Conservation (phyloP, 176 grass and related monocot species). For the Oryza nivara region DNA sequence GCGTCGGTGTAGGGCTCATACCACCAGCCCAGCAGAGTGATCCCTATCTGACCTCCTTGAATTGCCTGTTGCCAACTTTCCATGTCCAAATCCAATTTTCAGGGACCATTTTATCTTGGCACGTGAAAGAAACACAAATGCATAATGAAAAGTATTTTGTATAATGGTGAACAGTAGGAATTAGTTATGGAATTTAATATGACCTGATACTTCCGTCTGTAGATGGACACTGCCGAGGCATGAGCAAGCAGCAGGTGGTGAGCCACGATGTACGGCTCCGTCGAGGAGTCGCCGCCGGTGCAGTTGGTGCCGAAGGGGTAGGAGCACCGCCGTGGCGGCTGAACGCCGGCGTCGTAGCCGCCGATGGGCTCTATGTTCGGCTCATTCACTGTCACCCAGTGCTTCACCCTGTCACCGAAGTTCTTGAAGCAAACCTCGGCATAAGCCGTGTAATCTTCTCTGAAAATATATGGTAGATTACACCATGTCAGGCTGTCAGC, state of each 20-base stretch:
- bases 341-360: constrained; percentile 28
- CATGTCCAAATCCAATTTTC: neutral
- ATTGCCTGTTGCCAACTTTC: constrained; percentile 10
- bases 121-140: neutral
- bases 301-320: constrained; percentile 59
- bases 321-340: constrained; percentile 73
- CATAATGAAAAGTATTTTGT: neutral
- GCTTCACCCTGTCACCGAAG: constrained; percentile 75
- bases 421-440: constrained; percentile 69
- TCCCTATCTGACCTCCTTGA: constrained; percentile 72
- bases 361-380: constrained; percentile 68
- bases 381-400: constrained; percentile 77
- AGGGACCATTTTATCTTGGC: neutral
- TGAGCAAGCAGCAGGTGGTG: constrained; percentile 60
- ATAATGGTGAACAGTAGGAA: neutral
- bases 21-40: constrained; percentile 72
- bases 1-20: constrained; percentile 51
- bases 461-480: constrained; percentile 27
- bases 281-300: constrained; percentile 61
- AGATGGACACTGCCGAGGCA: constrained; percentile 54
- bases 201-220: constrained; percentile 59
- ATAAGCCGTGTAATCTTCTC: constrained; percentile 73
- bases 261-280: constrained; percentile 57
- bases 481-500: neutral
- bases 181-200: neutral